Base-by-base conservation (phyloP, 2,329 filamentous ascomycete genomes). In the Clarireedia paspali region DNA sequence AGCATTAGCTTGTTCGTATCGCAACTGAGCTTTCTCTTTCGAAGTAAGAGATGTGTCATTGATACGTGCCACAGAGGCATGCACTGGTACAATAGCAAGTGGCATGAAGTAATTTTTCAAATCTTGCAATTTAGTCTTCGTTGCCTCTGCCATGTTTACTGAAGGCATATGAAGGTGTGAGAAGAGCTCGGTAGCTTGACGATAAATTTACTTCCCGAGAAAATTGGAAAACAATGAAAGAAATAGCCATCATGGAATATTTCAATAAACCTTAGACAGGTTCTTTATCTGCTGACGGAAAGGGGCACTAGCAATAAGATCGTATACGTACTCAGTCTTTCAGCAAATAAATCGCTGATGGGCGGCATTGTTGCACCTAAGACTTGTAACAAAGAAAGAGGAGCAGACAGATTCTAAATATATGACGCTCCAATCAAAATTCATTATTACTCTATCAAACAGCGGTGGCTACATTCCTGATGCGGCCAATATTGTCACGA, bases 1-100 rank as follows among this genome's bases (percentile, higher is more conserved):
- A 38, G 47, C 47, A 34, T 51, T 36, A n/a, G 53, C 53, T 51
- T 55, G 47, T 4, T 23, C 23, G 15, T 30, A 38, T 51, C 53
- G 38, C 34, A 55, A 38, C 39, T 39, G 27, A n/a, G 47, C 20
- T 15, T 14, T 26, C 39, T 55, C 47, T 42, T 24, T 24, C 14
- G 34, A 20, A 4, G 47, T 36, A 20, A 55, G 47, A 23, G 47
- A 30, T 3, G 4, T 26, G 17, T n/a, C 12, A 36, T 36, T 50
- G 0, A 14, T 12, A 24, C 15, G 27, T 44, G 5, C 26, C 30
- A 44, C 9, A 12, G 46, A 2, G 6, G 50, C 15, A 4, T 44
- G 9, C 7, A 45, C 53, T 20, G 46, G 53, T 5, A 12, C 4
- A 14, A 44, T 20, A 17, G 53, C 27, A 38, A 12, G 2, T n/a